A percentile compares a stretch with the other conserved stretches of the same genome.
Evolutionary conservation across 1,284 basidiomycete genomes (phyloP).

Genomic region (Phellinidium pouzarii): DNA sequence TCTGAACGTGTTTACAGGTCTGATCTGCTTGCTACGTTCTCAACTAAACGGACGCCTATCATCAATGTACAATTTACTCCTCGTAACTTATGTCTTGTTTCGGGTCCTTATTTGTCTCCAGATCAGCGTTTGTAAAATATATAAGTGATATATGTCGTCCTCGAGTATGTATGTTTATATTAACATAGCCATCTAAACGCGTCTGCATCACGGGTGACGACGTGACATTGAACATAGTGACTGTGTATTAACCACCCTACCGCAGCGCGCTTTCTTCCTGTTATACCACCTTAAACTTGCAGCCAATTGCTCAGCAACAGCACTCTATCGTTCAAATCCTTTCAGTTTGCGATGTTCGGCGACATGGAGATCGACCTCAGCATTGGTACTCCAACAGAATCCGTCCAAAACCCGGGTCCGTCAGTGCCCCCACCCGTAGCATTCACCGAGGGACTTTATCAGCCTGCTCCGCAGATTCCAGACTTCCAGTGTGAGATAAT

Average conservation of each 20-base stretch:
- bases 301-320: neutral
- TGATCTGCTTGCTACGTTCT: slow-evolving; percentile 88
- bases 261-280: too few species aligned
- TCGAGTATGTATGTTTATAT: slow-evolving; percentile 2
- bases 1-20: slow-evolving; percentile 39
- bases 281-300: neutral
- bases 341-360: neutral
- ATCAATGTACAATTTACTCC: slow-evolving; percentile 91
- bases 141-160: neutral
- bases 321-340: neutral
- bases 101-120: slow-evolving; percentile 59
- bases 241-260: too few species aligned
- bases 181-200: neutral
- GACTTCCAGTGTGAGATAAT: slow-evolving; percentile 8
- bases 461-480: slow-evolving; percentile 8
- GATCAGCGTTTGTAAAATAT: slow-evolving; percentile 40
- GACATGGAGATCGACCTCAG: slow-evolving; percentile 16
- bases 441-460: slow-evolving; percentile 5
- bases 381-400: slow-evolving; percentile 4
- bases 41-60: slow-evolving; percentile 93
- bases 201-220: neutral
- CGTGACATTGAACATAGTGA: neutral
- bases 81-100: slow-evolving; percentile 88
- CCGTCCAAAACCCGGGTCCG: slow-evolving; percentile 11
- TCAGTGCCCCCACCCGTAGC: slow-evolving; percentile 4